Base-by-base conservation (phyloP, 257 asterid genomes). In the Asclepias syriaca region DNA sequence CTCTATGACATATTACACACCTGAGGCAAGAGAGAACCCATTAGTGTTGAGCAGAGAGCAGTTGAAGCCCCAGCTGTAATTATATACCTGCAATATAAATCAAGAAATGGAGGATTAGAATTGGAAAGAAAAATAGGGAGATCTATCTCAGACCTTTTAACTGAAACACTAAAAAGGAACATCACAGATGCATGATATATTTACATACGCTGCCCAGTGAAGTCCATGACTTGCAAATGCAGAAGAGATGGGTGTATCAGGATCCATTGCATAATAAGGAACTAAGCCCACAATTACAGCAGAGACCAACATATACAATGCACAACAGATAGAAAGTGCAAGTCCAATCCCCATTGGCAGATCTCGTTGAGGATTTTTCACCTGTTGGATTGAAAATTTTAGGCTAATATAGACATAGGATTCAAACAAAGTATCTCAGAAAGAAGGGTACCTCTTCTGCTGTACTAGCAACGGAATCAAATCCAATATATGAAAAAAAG, bases 21-120 rank as follows among this genome's bases (percentile, higher is more conserved):
- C 97, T 94, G 99, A 40, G 99, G 99, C 76, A 94, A 86, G 59
- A 94, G 68, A 24, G 99, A 94, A 71, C 99, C 99, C 96, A 91
- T 81, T 86, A 94, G 84, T 22, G 99, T 89, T 34, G 99, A 94
- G 87, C 95, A 87, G 60, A 94, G 98, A 77, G 99, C 97, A 77
- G 94, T 87, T 77, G 88, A 87, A 76, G 99, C 98, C 74, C 99
- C 99, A 40, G 85, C 43, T 50, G 93, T 87, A 59, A 94, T 73
- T 59, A 90, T 72, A 78, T 88, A 91, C 64, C 99, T 94, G 86
- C 74, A 80, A 68, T 40, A 68, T 49, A 61, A 78, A 73, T 14
- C 4, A 66, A 39, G 61, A 32, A 59, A 12, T 16, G 64, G 71
- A 68, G 68, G 65, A 72, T 57, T 48, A 39, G 15, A 71, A 21